Base-by-base conservation (phyloP, 768 basidiomycete species). In the Trametes maxima region DNA sequence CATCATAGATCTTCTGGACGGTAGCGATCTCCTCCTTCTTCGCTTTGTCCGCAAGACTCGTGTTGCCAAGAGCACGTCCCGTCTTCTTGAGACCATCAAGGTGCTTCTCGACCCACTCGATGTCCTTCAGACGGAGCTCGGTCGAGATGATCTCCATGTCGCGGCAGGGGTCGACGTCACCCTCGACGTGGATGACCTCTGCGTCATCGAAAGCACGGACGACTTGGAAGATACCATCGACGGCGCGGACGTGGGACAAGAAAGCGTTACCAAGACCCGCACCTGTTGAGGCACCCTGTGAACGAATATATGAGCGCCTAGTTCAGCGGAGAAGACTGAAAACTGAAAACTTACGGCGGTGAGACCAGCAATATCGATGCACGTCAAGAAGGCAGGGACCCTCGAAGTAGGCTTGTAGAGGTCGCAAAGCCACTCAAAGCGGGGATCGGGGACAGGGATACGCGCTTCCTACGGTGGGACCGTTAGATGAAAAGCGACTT, bases 161-260 rank as follows among this genome's bases (percentile, higher is more conserved):
- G 60, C 97, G 89, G 40, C 91, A 64, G 12, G 97, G 97, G 75
- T 98, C 83, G 59, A 99, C 95, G 68, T 98, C 97, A 45, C 97
- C 97, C 77, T 98, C 97, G 64, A 98, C 96, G 75, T 99, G 97
- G 67, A 90, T 98, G 73, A 99, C 95, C 69, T 99, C 97, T n/a
- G 95, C 90, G 70, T 99, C 97, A 70, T 98, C 97, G 73, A 99
- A 99, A 5, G 96, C 95, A 53, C 97, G 92, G 58, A 98, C 88
- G 64, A 98, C 89, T 74, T 98, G 97, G 82, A 98, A 99, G 70
- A 99, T 99, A 69, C 97, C 97, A 72, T 99, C 97, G 62, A 98
- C 96, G 11, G 97, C 93, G 59, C 97, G 90, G 44, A 99, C 95
- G 73, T 98, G 94, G 12, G 95, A 95, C 73, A 99, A 78, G 82